Base-by-base conservation (phyloP, 23 red algal species). In the Gracilaria gracilis region DNA sequence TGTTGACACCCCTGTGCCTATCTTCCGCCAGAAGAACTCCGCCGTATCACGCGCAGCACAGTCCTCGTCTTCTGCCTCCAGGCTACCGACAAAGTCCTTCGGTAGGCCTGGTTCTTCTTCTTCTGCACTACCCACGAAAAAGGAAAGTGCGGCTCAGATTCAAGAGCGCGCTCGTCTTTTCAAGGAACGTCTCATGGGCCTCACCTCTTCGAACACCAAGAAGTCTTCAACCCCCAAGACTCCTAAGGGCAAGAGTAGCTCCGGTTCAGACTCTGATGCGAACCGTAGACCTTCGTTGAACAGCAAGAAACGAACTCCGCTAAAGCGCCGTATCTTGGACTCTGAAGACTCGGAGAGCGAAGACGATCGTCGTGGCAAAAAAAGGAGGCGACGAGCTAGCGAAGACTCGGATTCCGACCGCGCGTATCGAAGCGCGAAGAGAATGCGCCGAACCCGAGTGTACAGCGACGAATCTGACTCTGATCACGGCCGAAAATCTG, bases 1-100 rank as follows among this genome's bases (percentile, higher is more conserved):
- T 1, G 87, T 90, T 44, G 87, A 90, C 74, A 81, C 57, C 33
- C 87, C 87, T 4, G 53, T 82, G 32, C 72, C 72, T 16, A 50
- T 77, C 72, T 51, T 46, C 27, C 72, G 38, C 72, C 72, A 77
- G 34, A 77, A 77, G 72, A 77, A 77, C 42, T 77, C 72, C 27
- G 72, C 72, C 42, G 27, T 77, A 31, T 40, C 46, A 40, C 72
- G 72, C 38, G 72, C 72, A 4, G 72, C 46, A 12, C 72, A 46
- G 46, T 77, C 72, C 27, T 24, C 40, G 5, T 28, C 72, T 14
- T 49, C 40, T 31, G 27, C 72, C 40, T 19, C 72, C 31, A 49
- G 19, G 40, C 40, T 33, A 25, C 23, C 11, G 7, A 29, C 72
- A 27, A 25, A 29, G 27, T 50, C 72, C 7, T 0, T 20, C 39